Evolutionary conservation across 495 filamentous ascomycete species (phyloP), one percentile per base, ranked within the genome.

Genomic region (Trichoderma asperelloides): DNA sequence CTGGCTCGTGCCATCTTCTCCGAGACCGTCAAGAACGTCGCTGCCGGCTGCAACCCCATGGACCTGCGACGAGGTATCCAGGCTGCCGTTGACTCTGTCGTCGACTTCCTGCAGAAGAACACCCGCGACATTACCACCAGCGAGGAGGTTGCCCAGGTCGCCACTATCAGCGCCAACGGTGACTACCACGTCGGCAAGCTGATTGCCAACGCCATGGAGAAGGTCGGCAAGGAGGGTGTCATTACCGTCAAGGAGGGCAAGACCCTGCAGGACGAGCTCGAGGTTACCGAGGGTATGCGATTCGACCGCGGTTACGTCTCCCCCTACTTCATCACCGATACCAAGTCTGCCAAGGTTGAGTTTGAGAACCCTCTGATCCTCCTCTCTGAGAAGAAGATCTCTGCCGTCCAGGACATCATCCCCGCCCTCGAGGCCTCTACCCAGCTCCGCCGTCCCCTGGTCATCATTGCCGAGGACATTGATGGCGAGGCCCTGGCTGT

Each of bases 211-310:
- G 95, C 95, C 70, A 98, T 98, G 95, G 95, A 98, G 88, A 94
- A 96, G 82, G 95, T 98, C 71, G 95, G 95, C 78, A 98, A 98
- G 86, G 95, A 98, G 83, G 95, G 95, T 85, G 95, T 98, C 70
- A 98, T 98, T 77, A 98, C 95, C 63, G 93, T 97, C 68, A 98
- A 98, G 88, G 95, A 98, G 84, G 95, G 95, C 72, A 98, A 98
- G 89, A 98, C 95, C 64, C 89, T 96, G 76, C 89, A 92, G 74
- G 95, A 98, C 72, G 96, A 98, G 85, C 88, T 98, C 60, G 95
- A 98, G 80, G 89, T 98, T 68, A 98, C 95, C 30, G 95, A 98
- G 87, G 95, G 95, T 79, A 98, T 98, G 95, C 90, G 93, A 76
- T 98, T 98, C 82, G 95, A 98, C 85, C 93, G 95, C 73, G 95